Conservation (phyloP, 768 basidiomycete species). For the Lentinula edodes region DNA sequence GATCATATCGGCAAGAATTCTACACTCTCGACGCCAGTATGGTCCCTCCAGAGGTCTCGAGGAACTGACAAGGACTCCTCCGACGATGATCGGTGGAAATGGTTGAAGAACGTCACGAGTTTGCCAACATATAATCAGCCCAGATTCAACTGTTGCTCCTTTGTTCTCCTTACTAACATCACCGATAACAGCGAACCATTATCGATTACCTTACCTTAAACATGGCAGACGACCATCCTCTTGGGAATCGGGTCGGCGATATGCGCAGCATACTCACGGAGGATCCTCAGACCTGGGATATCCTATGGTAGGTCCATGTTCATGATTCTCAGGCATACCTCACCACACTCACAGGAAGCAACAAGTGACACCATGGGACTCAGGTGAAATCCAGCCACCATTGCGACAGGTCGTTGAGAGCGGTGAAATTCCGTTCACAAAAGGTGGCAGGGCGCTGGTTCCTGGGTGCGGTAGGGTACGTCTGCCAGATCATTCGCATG, state of each 20-base stretch:
- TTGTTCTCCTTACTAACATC: background rate
- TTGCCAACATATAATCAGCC: background rate
- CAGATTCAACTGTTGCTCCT: background rate
- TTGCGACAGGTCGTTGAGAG: conserved; percentile 46
- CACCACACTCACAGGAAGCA: conserved; percentile 25
- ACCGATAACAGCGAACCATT: background rate
- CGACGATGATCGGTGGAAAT: background rate
- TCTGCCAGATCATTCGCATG: background rate
- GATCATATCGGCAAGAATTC: no score
- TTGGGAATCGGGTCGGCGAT: background rate
- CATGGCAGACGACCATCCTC: background rate
- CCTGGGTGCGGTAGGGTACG: conserved; percentile 53
- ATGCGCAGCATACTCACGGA: conserved; percentile 14
- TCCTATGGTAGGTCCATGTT: conserved; percentile 16
- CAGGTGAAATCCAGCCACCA: conserved; percentile 47
- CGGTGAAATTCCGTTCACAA: conserved; percentile 36
- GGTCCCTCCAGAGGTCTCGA: no score
- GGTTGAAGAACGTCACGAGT: no score
- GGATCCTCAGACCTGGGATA: conserved; percentile 22
- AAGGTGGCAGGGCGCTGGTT: conserved; percentile 37
- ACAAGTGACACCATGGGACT: conserved; percentile 60
- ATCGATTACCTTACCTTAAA: background rate
- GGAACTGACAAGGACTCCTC: background rate
- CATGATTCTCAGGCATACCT: background rate
- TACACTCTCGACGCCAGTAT: no score